phyloP scores from a whole-genome alignment of 495 filamentous ascomycete species.

The Trichoderma erinaceum region DNA sequence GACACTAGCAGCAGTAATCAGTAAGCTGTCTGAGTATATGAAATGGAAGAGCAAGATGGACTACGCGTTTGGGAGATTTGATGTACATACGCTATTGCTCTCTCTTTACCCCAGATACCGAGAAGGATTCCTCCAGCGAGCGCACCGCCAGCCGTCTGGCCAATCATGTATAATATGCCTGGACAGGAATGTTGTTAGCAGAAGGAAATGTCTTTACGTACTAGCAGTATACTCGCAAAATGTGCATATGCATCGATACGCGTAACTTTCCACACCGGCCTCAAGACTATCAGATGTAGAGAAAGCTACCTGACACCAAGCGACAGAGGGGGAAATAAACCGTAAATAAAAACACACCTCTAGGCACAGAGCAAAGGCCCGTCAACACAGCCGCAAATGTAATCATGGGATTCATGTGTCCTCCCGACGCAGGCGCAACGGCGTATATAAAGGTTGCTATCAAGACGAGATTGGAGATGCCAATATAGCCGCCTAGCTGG shows the following conservation, averaged over 20 bases:
- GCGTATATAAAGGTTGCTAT: constrained; percentile 47
- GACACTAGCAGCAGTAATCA: constrained; percentile 17
- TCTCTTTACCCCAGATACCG: constrained; percentile 28
- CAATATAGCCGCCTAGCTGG: constrained; percentile 30
- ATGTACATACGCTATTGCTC: constrained; percentile 20
- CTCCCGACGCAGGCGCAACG: constrained; percentile 44
- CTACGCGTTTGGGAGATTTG: too few relatives aligned
- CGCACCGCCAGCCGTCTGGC: constrained; percentile 39
- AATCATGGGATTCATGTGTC: constrained; percentile 49
- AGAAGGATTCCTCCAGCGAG: constrained; percentile 39
- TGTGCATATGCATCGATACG: too few relatives aligned
- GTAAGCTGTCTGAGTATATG: neutral
- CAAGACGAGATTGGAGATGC: constrained; percentile 41
- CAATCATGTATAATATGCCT: constrained; percentile 37
- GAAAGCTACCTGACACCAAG: neutral
- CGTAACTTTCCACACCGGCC: too few relatives aligned
- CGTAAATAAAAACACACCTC: constrained; percentile 23
- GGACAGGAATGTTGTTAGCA: neutral
- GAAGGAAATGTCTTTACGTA: too few relatives aligned
- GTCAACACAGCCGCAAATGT: constrained; percentile 46
- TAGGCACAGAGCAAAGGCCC: constrained; percentile 42
- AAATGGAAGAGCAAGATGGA: too few relatives aligned
- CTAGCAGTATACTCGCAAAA: too few relatives aligned
- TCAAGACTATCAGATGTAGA: too few relatives aligned
- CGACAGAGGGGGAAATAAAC: too few relatives aligned